A percentile compares a stretch with the other conserved stretches of the same genome.
Evolutionary conservation across 257 asterid genomes (phyloP).

Genomic region (Nicotiana sylvestris): DNA sequence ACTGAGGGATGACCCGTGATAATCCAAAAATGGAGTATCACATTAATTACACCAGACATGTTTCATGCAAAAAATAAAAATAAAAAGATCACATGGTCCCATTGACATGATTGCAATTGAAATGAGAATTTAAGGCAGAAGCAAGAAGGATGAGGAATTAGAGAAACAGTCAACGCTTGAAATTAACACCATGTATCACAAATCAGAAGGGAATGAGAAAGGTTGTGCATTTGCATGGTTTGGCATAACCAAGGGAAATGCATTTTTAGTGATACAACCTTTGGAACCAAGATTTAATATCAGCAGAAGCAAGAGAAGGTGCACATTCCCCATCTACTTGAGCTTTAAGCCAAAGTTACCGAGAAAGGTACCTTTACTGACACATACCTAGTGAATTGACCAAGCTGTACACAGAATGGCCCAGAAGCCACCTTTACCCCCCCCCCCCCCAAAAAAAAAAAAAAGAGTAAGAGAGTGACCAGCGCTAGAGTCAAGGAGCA

Average conservation of each 20-base stretch:
- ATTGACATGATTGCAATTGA: not conserved
- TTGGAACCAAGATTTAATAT: not conserved
- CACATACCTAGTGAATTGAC: not conserved
- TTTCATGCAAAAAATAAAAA: not conserved
- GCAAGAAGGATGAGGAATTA: not conserved
- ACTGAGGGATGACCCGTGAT: too few species aligned
- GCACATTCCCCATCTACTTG: not conserved
- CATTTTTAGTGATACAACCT: not conserved
- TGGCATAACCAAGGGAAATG: not conserved
- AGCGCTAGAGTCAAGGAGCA: not conserved
- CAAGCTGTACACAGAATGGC: not conserved
- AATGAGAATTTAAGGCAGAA: not conserved
- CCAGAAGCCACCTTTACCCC: too few species aligned
- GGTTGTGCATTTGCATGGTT: not conserved
- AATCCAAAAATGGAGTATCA: not conserved
- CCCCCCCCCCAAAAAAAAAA: too few species aligned
- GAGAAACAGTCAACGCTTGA: not conserved
- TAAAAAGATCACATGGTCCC: not conserved
- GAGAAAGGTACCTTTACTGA: not conserved
- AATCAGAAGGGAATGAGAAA: not conserved
- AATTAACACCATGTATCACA: not conserved
- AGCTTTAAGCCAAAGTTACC: not conserved
- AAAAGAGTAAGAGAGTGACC: not conserved
- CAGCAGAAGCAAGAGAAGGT: not conserved
- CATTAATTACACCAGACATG: not conserved